phyloP scores from a whole-genome alignment of 768 basidiomycete genomes.

The Russula compacta region DNA sequence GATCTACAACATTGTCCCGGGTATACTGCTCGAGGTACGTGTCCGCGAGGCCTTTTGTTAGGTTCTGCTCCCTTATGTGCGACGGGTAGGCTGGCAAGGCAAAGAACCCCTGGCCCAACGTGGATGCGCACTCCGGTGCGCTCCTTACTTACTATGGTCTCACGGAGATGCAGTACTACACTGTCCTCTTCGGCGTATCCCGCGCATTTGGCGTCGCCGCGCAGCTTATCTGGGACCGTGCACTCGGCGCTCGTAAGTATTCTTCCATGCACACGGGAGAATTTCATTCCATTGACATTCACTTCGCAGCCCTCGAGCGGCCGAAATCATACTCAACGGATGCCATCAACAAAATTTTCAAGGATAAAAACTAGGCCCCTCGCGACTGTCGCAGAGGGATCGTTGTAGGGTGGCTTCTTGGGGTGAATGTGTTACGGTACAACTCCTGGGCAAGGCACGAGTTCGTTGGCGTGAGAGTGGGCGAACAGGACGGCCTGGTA shows the following conservation, averaged over 20 bases:
- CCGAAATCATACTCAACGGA: conserved; percentile 86
- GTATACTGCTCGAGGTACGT: conserved; percentile 76
- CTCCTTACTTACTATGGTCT: conserved; percentile 81
- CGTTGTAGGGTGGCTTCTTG: background rate
- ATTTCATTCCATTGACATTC: background rate
- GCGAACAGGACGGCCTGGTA: background rate
- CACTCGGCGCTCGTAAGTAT: conserved; percentile 77
- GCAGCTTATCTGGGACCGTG: conserved; percentile 90
- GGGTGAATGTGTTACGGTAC: background rate
- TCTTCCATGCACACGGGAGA: background rate
- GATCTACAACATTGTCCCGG: conserved; percentile 80
- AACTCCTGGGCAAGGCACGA: background rate
- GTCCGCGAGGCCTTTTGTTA: background rate
- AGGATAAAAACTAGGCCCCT: conserved; percentile 35
- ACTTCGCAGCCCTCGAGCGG: conserved; percentile 61
- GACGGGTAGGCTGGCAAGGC: conserved; percentile 70
- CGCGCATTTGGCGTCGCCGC: conserved; percentile 85
- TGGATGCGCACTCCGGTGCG: conserved; percentile 93
- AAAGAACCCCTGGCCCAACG: conserved; percentile 95
- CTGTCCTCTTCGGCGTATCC: conserved; percentile 95
- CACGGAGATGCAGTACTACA: conserved; percentile 91
- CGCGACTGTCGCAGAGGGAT: background rate
- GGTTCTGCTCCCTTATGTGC: background rate
- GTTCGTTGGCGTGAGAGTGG: conserved; percentile 5
- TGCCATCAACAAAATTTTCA: conserved; percentile 74